These are phyloP conservation scores for Bisporella sp. DNA, from an alignment of 2,329 filamentous ascomycete species.

Conservation along the genomic window DNA sequence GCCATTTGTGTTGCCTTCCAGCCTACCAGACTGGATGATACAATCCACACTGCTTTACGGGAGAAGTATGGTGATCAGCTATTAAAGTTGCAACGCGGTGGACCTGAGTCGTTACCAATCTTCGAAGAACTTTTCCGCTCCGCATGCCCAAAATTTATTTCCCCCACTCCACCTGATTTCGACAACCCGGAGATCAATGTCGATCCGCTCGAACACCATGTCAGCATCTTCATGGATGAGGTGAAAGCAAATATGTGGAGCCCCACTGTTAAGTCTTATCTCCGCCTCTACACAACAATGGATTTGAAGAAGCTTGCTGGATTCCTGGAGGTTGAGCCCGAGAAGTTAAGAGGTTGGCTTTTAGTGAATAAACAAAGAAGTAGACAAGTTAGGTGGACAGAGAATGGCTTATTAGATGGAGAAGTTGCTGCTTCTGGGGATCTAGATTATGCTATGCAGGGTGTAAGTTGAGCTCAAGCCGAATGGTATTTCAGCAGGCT, in stretches of 20 bases:
- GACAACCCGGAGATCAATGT: slow-evolving; percentile 94
- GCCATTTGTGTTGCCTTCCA: slow-evolving; percentile 98
- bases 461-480: slow-evolving; percentile 49
- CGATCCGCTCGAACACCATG: slow-evolving; percentile 95
- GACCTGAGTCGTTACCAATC: slow-evolving; percentile 88
- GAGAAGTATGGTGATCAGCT: slow-evolving; percentile 99
- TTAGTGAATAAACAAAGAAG: slow-evolving; percentile 98
- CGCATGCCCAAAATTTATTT: slow-evolving; percentile 99
- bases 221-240: slow-evolving; percentile 98
- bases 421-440: slow-evolving; percentile 91
- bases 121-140: slow-evolving; percentile 97
- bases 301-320: slow-evolving; percentile 96
- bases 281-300: slow-evolving; percentile 99
- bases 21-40: slow-evolving; percentile 94
- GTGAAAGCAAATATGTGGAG: slow-evolving; percentile 99
- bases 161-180: slow-evolving; percentile 92
- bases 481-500: slow-evolving; percentile 6
- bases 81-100: slow-evolving; percentile 90
- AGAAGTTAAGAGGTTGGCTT: slow-evolving; percentile 88
- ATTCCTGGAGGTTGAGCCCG: slow-evolving; percentile 95
- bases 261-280: slow-evolving; percentile 95
- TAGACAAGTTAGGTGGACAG: slow-evolving; percentile 90
- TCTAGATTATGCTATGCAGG: slow-evolving; percentile 94
- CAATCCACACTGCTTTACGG: slow-evolving; percentile 93
- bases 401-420: slow-evolving; percentile 83